Conservation (phyloP, 2,329 filamentous ascomycete genomes). For the Fusarium avenaceum region DNA sequence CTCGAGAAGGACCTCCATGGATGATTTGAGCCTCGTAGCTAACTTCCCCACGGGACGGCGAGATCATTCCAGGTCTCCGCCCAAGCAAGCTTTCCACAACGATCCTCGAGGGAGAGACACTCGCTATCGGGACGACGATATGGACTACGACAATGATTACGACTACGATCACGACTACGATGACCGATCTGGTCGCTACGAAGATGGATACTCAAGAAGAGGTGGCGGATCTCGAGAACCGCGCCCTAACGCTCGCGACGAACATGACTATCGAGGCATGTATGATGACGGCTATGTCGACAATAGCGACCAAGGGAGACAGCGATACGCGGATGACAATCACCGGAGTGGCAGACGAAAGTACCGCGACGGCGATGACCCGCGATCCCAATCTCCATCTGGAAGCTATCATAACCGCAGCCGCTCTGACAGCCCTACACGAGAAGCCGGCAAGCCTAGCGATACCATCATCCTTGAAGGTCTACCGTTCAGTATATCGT, state of each 20-base stretch:
- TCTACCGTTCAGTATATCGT: conserved; percentile 62
- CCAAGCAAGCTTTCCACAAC: conserved; percentile 56
- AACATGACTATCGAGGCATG: conserved; percentile 55
- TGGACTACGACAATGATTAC: conserved; percentile 38
- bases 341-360: conserved; percentile 37
- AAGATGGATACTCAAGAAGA: conserved; percentile 46
- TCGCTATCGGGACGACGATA: conserved; percentile 46
- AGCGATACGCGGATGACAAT: conserved; percentile 42
- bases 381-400: conserved; percentile 48
- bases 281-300: conserved; percentile 56
- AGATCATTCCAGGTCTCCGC: conserved; percentile 61
- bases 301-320: conserved; percentile 41
- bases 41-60: conserved; percentile 61
- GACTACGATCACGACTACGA: conserved; percentile 39
- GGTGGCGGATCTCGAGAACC: conserved; percentile 45
- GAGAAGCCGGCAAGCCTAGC: conserved; percentile 59
- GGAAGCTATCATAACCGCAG: conserved; percentile 50
- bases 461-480: conserved; percentile 69
- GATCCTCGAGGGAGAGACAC: conserved; percentile 51
- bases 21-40: conserved; percentile 57
- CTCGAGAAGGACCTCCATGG: conserved; percentile 48
- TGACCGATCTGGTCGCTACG: conserved; percentile 48
- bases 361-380: conserved; percentile 40
- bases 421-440: conserved; percentile 54
- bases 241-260: conserved; percentile 49